phyloP scores from a whole-genome alignment of 352 stramenopile species.

The Phytophthora constricta region DNA sequence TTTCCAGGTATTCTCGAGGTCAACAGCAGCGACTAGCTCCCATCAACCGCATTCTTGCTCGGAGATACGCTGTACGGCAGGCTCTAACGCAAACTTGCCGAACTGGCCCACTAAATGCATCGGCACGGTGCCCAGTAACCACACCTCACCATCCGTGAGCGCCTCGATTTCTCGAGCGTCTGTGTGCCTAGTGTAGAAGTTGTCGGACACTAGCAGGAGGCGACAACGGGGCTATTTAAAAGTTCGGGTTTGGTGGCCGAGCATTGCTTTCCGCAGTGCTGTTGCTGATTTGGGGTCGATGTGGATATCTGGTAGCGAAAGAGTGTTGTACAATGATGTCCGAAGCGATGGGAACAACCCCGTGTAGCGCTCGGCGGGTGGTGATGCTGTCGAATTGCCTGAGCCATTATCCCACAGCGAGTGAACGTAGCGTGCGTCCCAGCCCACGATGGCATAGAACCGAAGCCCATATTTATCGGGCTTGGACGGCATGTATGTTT shows the following conservation, averaged over 20 bases:
- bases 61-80: background rate
- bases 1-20: background rate
- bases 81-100: slow-evolving; percentile 1
- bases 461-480: slow-evolving; percentile 14
- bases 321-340: slow-evolving; percentile 10
- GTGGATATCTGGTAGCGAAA: slow-evolving; percentile 3
- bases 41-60: background rate
- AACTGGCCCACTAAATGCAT: slow-evolving; percentile 6
- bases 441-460: slow-evolving; percentile 17
- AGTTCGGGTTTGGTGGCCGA: too few relatives aligned
- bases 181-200: slow-evolving; percentile 5
- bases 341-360: slow-evolving; percentile 15
- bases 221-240: too few relatives aligned
- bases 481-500: slow-evolving; percentile 9
- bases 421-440: slow-evolving; percentile 14
- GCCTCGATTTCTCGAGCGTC: background rate
- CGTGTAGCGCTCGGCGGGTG: slow-evolving; percentile 11
- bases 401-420: slow-evolving; percentile 19
- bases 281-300: slow-evolving; percentile 12
- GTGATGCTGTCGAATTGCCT: background rate
- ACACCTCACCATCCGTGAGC: slow-evolving; percentile 8
- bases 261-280: slow-evolving; percentile 15
- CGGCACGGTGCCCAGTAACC: background rate
- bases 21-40: background rate
- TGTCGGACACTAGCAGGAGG: slow-evolving; percentile 11